Evolutionary conservation across 2,329 filamentous ascomycete species (phyloP).

Genomic region (Aspergillus sclerotialis): DNA sequence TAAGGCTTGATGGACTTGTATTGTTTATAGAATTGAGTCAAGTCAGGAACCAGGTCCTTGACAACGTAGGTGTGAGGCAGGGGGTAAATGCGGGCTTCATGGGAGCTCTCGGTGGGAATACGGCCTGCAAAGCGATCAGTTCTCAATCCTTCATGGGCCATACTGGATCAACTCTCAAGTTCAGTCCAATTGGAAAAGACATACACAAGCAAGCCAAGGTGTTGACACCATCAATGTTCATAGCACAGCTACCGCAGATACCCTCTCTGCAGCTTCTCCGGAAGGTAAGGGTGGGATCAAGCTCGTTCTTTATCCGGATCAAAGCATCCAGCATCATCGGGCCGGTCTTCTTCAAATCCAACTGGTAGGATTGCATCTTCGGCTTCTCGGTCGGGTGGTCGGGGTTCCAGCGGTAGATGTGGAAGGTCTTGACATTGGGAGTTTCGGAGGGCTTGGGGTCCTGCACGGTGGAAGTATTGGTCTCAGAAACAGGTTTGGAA

Average conservation of each 20-base stretch:
- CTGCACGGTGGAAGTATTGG: constrained; percentile 53
- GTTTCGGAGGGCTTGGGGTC: constrained; percentile 53
- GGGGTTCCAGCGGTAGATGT: constrained; percentile 98
- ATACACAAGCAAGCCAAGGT: constrained; percentile 95
- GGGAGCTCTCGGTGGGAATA: constrained; percentile 73
- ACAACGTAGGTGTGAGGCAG: constrained; percentile 98
- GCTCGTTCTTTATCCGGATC: constrained; percentile 98
- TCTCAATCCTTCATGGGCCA: too few species aligned
- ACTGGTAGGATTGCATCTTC: constrained; percentile 85
- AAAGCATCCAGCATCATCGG: constrained; percentile 97
- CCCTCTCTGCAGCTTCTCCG: constrained; percentile 93
- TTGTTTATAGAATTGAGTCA: constrained; percentile 99
- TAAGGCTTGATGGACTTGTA: constrained; percentile 99
- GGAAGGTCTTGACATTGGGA: constrained; percentile 80
- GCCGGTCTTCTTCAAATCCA: constrained; percentile 98
- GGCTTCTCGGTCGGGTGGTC: constrained; percentile 90
- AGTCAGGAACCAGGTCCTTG: constrained; percentile 95
- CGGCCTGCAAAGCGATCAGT: too few species aligned
- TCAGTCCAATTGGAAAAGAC: constrained; percentile 29
- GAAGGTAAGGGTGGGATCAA: constrained; percentile 95
- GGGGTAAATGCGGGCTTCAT: constrained; percentile 92
- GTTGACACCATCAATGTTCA: constrained; percentile 99
- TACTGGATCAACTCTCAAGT: constrained; percentile 7
- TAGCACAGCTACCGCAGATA: constrained; percentile 96
- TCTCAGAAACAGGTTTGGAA: constrained; percentile 36